A percentile compares a stretch with the other conserved stretches of the same genome.
Evolutionary conservation across 805 yeast genomes (phyloP).

Genomic region (Wickerhamiella qilinensis): DNA sequence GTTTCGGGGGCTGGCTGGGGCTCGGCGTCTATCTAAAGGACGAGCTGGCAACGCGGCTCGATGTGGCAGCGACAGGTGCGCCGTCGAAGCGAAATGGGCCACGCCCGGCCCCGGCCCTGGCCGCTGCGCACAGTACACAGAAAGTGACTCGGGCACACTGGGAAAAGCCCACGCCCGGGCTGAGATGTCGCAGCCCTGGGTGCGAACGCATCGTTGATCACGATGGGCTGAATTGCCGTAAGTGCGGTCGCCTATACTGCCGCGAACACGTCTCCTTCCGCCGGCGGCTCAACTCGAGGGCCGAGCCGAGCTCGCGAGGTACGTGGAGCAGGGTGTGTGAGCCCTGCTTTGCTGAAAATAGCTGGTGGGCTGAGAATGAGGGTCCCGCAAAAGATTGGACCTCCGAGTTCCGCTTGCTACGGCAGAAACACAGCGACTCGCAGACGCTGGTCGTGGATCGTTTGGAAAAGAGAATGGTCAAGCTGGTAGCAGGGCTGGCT

Average conservation of each 20-base stretch:
- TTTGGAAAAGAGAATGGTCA: conserved; percentile 40
- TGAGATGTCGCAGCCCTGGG: conserved; percentile 25
- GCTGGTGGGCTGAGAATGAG: conserved; percentile 14
- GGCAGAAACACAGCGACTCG: conserved; percentile 33
- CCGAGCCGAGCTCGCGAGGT: conserved; percentile 37
- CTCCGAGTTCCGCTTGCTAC: conserved; percentile 22
- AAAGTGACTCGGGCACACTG: conserved; percentile 37
- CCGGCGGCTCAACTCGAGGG: conserved; percentile 33
- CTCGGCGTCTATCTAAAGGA: background rate
- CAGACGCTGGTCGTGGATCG: conserved; percentile 37
- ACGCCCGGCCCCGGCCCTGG: no score
- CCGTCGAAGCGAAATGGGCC: no score
- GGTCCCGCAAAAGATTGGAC: conserved; percentile 28
- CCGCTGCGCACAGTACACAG: conserved; percentile 16
- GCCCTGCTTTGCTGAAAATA: conserved; percentile 35
- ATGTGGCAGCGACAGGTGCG: background rate
- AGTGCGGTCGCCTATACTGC: conserved; percentile 63
- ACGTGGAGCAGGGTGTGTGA: conserved; percentile 60
- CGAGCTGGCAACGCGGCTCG: background rate
- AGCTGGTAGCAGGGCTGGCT: conserved; percentile 16
- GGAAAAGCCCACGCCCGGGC: conserved; percentile 33
- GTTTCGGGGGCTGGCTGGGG: background rate
- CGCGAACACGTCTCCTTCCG: conserved; percentile 41
- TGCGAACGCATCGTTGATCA: conserved; percentile 14
- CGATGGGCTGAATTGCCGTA: conserved; percentile 54